phyloP scores from a whole-genome alignment of 495 filamentous ascomycete species.

The Penicillium mononematosum region DNA sequence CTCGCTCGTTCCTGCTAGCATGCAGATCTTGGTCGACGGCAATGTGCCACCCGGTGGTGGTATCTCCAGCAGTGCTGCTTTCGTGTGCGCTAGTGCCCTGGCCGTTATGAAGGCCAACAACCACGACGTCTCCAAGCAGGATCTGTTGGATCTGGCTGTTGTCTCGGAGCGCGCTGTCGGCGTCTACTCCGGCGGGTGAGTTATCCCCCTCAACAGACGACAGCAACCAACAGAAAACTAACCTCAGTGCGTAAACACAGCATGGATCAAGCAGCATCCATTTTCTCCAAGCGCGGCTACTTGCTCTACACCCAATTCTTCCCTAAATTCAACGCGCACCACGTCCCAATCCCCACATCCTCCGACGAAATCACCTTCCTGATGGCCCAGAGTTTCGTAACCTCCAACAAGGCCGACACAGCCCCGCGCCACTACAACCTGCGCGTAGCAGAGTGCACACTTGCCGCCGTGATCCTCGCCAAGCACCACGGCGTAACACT shows the following conservation, averaged over 20 bases:
- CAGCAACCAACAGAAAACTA: conserved; percentile 29
- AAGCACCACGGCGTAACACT: conserved; percentile 63
- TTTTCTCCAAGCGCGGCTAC: conserved; percentile 81
- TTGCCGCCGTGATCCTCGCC: conserved; percentile 76
- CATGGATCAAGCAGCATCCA: conserved; percentile 98
- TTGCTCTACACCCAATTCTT: conserved; percentile 89
- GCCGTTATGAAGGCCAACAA: conserved; percentile 87
- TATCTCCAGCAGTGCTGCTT: conserved; percentile 89
- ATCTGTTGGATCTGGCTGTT: conserved; percentile 85
- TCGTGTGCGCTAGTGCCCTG: conserved; percentile 86
- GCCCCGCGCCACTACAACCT: conserved; percentile 94
- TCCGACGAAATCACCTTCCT: conserved; percentile 84
- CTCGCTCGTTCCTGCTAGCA: conserved; percentile 64
- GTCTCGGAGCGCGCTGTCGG: conserved; percentile 93
- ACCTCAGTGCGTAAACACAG: conserved; percentile 16
- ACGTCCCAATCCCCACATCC: conserved; percentile 81
- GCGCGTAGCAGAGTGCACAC: conserved; percentile 88
- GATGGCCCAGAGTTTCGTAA: conserved; percentile 90
- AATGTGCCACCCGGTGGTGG: conserved; percentile 90
- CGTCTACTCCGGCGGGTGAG: conserved; percentile 91
- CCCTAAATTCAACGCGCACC: conserved; percentile 69
- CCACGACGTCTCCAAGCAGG: conserved; percentile 80
- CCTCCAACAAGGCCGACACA: conserved; percentile 90
- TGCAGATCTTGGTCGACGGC: conserved; percentile 88
- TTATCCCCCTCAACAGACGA: conserved; percentile 11